Percentiles rank a stretch among this genome's conserved stretches.
Evolutionary conservation across 305 asterid species (phyloP).

Genomic region (Plantago lanceolata): DNA sequence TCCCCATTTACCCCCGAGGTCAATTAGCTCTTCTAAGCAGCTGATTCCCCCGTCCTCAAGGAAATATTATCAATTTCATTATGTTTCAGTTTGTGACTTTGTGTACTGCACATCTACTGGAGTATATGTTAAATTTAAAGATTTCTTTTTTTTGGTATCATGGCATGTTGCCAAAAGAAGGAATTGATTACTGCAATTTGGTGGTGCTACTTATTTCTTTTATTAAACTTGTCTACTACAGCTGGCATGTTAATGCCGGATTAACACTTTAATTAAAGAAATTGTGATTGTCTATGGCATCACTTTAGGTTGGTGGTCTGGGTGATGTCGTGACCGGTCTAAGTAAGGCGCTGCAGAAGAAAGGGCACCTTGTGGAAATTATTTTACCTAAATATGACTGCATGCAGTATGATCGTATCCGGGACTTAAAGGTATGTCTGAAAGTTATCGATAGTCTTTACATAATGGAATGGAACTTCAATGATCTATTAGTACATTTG

Average conservation of each 20-base stretch:
- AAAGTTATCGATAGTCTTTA: slow-evolving; percentile 10
- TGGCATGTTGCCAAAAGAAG: background rate
- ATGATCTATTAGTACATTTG: slow-evolving; percentile 22
- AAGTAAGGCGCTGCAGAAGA: slow-evolving; percentile 88
- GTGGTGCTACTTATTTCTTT: background rate
- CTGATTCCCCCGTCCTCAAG: background rate
- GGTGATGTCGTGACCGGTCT: slow-evolving; percentile 97
- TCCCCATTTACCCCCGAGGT: no score
- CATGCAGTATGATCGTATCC: slow-evolving; percentile 66
- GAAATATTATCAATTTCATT: background rate
- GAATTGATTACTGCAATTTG: background rate
- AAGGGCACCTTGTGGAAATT: slow-evolving; percentile 93
- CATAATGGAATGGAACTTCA: slow-evolving; percentile 16
- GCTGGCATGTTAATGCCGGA: slow-evolving; percentile 8
- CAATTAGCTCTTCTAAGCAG: background rate
- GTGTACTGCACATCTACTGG: slow-evolving; percentile 2
- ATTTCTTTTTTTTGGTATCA: no score
- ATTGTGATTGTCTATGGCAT: background rate
- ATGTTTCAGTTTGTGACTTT: background rate
- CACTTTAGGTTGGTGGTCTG: slow-evolving; percentile 84
- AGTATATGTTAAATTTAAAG: background rate
- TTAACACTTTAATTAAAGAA: background rate
- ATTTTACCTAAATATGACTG: slow-evolving; percentile 92
- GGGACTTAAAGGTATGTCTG: slow-evolving; percentile 59
- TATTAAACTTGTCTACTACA: background rate